Evolutionary conservation across 2,329 filamentous ascomycete genomes (phyloP), one percentile per base, ranked within the genome.

Genomic region (Penicillium digitatum): DNA sequence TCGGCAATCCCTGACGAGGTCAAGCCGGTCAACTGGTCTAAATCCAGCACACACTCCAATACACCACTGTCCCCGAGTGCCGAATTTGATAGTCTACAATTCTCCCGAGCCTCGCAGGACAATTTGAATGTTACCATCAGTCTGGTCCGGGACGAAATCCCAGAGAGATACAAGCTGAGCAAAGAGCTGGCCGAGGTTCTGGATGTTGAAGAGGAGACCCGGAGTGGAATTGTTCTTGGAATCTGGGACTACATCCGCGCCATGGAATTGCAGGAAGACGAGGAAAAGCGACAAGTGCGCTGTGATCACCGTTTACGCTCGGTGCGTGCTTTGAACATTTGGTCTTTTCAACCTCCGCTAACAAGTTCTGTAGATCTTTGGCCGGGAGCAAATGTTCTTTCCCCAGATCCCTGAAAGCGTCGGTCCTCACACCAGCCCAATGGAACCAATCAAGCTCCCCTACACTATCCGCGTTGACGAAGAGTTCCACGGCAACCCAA

Each of bases 391-490:
- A 44, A 87, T 95, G 64, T 88, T 87, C 72, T 95, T 99, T 72
- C 93, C 94, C 12, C 83, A 88, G 70, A 84, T 97, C 51, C 86
- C 88, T 44, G 88, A 93, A 49, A 88, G 89, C 63, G 86, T 95
- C 58, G 83, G 87, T 48, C 81, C 82, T 10, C 91, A 97, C 73
- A 83, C 96, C 53, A 84, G 81, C 29, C 85, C 90, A 3, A 82
- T 96, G 1, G 85, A 89, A 6, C 91, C 94, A 0, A 82, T 96
- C 67, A 86, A 88, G 66, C 82, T 99, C 32, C 82, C 86, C 22
- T 99, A 96, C 77, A 99, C 92, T 9, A 94, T 99, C 69, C 90
- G 93, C 56, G 88, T 96, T 38, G 94, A 99, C 72, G 82, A 90
- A 66, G 84, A 87, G 9, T 93, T 92, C 68, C 87, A 93, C 69